Evolutionary conservation across 805 yeast species (phyloP).

Genomic region (Nakazawaea sp.): DNA sequence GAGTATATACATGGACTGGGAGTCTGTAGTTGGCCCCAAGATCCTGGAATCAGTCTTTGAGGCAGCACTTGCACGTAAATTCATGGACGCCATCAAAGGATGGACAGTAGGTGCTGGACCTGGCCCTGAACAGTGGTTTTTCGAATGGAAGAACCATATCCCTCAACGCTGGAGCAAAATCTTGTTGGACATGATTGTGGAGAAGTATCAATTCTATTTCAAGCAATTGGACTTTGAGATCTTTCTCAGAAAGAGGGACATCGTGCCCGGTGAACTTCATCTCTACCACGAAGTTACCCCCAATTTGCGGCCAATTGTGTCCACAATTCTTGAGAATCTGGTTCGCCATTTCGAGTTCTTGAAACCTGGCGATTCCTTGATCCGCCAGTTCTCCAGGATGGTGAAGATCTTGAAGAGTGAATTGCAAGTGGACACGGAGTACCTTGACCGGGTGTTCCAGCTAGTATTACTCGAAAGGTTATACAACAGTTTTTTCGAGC

Average conservation of each 20-base stretch:
- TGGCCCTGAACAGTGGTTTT: constrained; percentile 19
- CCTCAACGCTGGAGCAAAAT: constrained; percentile 9
- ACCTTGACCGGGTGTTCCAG: constrained; percentile 3
- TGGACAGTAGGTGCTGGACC: constrained; percentile 25
- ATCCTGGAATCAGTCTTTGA: constrained; percentile 22
- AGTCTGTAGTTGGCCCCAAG: constrained; percentile 23
- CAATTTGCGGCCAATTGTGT: too few relatives aligned
- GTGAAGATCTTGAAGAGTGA: constrained; percentile 1
- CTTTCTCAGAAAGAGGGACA: constrained; percentile 1
- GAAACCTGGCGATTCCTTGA: neutral
- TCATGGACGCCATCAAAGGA: constrained; percentile 23
- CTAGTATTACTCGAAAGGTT: constrained; percentile 1
- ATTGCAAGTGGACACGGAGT: neutral
- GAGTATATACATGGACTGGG: constrained; percentile 34
- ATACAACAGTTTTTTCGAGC: neutral
- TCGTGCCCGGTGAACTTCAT: constrained; percentile 14
- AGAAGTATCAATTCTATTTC: constrained; percentile 14
- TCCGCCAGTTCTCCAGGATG: neutral
- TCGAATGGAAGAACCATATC: constrained; percentile 21
- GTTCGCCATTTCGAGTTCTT: constrained; percentile 29
- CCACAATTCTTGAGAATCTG: too few relatives aligned
- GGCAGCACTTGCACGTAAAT: constrained; percentile 29
- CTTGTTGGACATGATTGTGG: constrained; percentile 12
- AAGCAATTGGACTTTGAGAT: constrained; percentile 2
- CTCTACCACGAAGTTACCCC: constrained; percentile 29